phyloP scores from a whole-genome alignment of 2,329 filamentous ascomycete species.

The Simplicillium aogashimaense region DNA sequence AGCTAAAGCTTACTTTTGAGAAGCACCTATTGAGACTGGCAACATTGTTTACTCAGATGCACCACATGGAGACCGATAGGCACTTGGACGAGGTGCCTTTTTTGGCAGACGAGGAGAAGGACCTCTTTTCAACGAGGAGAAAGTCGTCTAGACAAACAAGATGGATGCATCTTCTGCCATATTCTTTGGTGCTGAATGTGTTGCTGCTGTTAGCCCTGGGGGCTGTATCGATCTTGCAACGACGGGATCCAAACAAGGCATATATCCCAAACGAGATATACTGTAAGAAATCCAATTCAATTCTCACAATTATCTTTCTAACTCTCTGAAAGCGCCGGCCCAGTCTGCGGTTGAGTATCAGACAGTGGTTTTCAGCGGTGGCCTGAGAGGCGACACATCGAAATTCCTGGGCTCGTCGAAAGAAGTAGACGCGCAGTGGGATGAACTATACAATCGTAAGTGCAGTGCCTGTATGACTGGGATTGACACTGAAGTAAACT shows the following conservation, averaged over 20 bases:
- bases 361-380: constrained; percentile 35
- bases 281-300: constrained; percentile 20
- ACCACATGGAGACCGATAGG: background rate
- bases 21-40: no score
- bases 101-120: constrained; percentile 3
- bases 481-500: background rate
- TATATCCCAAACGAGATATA: constrained; percentile 8
- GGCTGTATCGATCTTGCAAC: background rate
- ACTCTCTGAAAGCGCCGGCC: constrained; percentile 28
- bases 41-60: constrained; percentile 1
- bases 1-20: no score
- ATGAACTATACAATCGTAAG: constrained; percentile 29
- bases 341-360: constrained; percentile 37
- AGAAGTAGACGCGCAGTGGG: constrained; percentile 46
- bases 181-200: constrained; percentile 3
- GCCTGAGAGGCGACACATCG: constrained; percentile 31
- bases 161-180: constrained; percentile 5
- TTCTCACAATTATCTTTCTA: background rate
- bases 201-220: constrained; percentile 1
- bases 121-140: background rate
- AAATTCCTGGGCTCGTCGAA: constrained; percentile 43
- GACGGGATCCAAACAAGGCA: background rate
- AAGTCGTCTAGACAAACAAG: background rate
- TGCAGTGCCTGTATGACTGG: no score
- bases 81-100: constrained; percentile 5